Base-by-base conservation (phyloP, 2,329 filamentous ascomycete genomes). In the Fusarium fracticaudum region DNA sequence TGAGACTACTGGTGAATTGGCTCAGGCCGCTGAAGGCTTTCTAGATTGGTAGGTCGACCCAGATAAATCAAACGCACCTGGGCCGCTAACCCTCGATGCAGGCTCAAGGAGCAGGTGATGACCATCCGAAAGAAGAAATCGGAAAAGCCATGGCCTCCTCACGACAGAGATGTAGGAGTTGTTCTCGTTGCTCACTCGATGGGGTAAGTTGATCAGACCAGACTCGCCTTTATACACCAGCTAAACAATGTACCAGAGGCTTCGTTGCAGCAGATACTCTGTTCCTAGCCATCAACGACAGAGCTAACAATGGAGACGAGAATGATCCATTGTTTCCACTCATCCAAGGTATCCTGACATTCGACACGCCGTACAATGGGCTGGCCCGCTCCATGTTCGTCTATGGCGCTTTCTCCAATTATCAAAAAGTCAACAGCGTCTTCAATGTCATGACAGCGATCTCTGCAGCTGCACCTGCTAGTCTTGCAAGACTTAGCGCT, bases 231-330 rank as follows among this genome's bases (percentile, higher is more conserved):
- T 14, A 6, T 9, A 3, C 24, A n/a, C 22, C 7, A 2, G n/a
- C 69, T 76, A n/a, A n/a, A 77, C 69, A 41, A 4, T 9, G 0
- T 17, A 26, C 62, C 58, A 88, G 87, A 47, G 95, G 95, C 43
- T 96, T 97, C 73, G 93, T 97, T 14, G 94, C 93, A 12, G 93
- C 93, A 5, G 94, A 97, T 76, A 88, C 92, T 1, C 87, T 97
- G n/a, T 89, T 96, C 74, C 88, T 92, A 33, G 87, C 94, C 47
- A 80, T 93, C 48, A 88, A 91, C 68, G 93, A 94, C 74, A 86
- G 90, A 68, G 86, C 88, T 0, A 79, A 74, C 43, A 79, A 80
- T n/a, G 67, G 80, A 33, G 72, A 74, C 3, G 77, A 82, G 13
- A 74, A 76, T 3, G 67, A 76, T 6, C 87, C 91, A 55, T 90